These are phyloP conservation scores for Lentinula raphanica DNA, from an alignment of 768 basidiomycete species.

Conservation along the genomic window DNA sequence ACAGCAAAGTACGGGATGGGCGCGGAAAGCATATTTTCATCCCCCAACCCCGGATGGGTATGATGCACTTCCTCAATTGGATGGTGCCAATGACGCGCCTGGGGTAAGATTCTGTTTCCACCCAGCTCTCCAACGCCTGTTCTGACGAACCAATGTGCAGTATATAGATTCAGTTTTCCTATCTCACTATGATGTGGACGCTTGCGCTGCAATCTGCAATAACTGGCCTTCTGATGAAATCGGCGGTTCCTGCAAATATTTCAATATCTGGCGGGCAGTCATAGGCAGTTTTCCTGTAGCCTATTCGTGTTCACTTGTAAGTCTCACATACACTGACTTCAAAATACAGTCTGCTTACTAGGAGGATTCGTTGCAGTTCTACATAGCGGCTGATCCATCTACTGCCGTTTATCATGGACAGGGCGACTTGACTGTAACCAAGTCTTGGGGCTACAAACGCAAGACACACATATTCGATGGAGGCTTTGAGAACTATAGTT, in stretches of 20 bases:
- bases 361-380: slow-evolving; percentile 30
- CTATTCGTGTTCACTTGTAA: slow-evolving; percentile 45
- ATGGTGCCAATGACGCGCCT: slow-evolving; percentile 42
- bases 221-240: slow-evolving; percentile 32
- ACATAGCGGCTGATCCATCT: slow-evolving; percentile 34
- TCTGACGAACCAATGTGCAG: slow-evolving; percentile 8
- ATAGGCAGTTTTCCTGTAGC: slow-evolving; percentile 41
- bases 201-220: slow-evolving; percentile 41
- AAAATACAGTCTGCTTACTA: neutral
- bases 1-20: slow-evolving; percentile 38
- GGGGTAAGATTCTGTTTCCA: slow-evolving; percentile 25
- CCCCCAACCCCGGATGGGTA: slow-evolving; percentile 39
- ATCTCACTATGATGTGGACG: slow-evolving; percentile 40
- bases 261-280: slow-evolving; percentile 51
- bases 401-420: slow-evolving; percentile 44
- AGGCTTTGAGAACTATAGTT: slow-evolving; percentile 38
- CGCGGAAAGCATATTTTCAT: slow-evolving; percentile 29
- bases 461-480: slow-evolving; percentile 34
- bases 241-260: slow-evolving; percentile 44
- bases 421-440: slow-evolving; percentile 39
- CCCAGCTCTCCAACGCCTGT: neutral
- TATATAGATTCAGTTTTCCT: slow-evolving; percentile 51
- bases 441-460: slow-evolving; percentile 42
- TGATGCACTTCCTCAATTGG: slow-evolving; percentile 37
- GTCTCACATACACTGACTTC: slow-evolving; percentile 16